Evolutionary conservation across 768 basidiomycete genomes (phyloP).

Genomic region (Boletus speciosus): DNA sequence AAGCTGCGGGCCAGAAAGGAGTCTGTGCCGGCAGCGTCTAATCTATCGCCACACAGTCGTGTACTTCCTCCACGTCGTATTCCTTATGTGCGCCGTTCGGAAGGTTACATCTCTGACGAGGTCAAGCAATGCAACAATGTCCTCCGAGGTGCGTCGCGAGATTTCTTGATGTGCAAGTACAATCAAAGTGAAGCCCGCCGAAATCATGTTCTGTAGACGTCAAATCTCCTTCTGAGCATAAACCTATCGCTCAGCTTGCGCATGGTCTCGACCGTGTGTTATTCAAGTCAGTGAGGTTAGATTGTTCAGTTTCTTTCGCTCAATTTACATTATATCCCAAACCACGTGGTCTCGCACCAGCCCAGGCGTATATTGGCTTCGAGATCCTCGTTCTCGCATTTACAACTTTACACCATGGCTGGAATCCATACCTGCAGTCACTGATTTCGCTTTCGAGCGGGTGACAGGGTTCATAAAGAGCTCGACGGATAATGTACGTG

Average conservation of each 20-base stretch:
- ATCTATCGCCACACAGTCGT: slow-evolving; percentile 5
- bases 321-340: neutral
- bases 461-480: slow-evolving; percentile 72
- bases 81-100: slow-evolving; percentile 26
- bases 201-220: slow-evolving; percentile 36
- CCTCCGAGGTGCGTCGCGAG: slow-evolving; percentile 16
- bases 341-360: slow-evolving; percentile 36
- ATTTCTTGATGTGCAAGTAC: neutral
- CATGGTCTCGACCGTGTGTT: slow-evolving; percentile 68
- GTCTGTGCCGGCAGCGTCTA: neutral
- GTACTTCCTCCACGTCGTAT: slow-evolving; percentile 21
- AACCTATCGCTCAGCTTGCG: slow-evolving; percentile 58
- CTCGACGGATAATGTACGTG: slow-evolving; percentile 65
- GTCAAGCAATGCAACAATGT: neutral
- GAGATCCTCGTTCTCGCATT: slow-evolving; percentile 79
- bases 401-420: slow-evolving; percentile 81
- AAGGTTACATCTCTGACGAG: slow-evolving; percentile 22
- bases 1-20: slow-evolving; percentile 7
- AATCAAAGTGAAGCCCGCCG: neutral
- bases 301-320: neutral
- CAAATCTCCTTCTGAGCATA: slow-evolving; percentile 39
- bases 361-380: slow-evolving; percentile 85
- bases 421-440: slow-evolving; percentile 69
- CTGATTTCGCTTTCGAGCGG: slow-evolving; percentile 82
- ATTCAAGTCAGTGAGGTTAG: slow-evolving; percentile 56